Conservation (phyloP, 306 rosid species). For the Quercus mongolica region DNA sequence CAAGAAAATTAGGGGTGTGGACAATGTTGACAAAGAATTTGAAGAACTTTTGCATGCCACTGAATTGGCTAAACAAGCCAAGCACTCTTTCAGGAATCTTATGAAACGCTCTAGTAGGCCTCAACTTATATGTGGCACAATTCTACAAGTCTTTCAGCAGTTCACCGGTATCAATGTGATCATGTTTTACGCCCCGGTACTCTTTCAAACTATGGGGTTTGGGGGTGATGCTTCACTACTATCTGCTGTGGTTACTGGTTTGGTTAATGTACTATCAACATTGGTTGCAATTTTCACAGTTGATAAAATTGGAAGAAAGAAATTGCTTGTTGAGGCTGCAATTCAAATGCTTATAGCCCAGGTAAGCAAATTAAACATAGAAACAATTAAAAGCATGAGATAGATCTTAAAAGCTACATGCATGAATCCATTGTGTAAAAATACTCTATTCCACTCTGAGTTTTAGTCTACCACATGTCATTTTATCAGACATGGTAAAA, state of each 20-base stretch:
- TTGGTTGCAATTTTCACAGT: constrained; percentile 20
- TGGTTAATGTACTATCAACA: constrained; percentile 13
- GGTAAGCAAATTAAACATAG: constrained; percentile 3
- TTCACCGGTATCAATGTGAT: constrained; percentile 39
- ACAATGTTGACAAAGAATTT: constrained; percentile 23
- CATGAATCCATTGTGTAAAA: not conserved
- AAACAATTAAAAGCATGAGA: no score
- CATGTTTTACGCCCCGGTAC: constrained; percentile 37
- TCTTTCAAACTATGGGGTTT: constrained; percentile 37
- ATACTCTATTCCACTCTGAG: no score
- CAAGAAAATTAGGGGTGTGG: constrained; percentile 16
- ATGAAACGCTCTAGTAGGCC: constrained; percentile 13
- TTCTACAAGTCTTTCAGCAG: constrained; percentile 33
- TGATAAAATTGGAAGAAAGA: constrained; percentile 26
- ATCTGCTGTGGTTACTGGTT: constrained; percentile 30
- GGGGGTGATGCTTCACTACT: constrained; percentile 18
- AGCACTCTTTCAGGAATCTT: constrained; percentile 17
- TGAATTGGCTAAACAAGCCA: not conserved
- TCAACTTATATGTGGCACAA: not conserved
- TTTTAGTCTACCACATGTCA: no score
- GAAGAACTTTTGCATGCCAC: constrained; percentile 6
- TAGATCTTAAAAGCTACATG: not conserved
- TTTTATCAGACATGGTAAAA: no score
- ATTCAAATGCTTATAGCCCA: constrained; percentile 30
- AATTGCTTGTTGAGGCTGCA: constrained; percentile 25